Conservation (phyloP, 1,139 yeast genomes). For the Sporopachydermia cereana region DNA sequence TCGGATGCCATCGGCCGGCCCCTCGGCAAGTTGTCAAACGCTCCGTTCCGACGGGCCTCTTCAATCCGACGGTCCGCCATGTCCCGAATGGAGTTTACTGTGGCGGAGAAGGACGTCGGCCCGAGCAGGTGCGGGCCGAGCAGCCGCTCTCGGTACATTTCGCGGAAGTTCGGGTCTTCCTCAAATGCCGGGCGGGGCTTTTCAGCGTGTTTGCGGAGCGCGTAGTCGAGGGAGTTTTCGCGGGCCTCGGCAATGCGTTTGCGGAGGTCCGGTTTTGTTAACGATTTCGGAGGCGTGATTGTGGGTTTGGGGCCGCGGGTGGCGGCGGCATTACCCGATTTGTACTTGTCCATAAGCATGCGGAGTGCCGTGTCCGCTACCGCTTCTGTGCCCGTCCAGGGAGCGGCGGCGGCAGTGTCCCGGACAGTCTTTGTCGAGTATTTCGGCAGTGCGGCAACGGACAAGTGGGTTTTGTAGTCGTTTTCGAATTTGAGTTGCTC, state of each 20-base stretch:
- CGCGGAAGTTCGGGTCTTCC: constrained; percentile 45
- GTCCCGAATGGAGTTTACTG: constrained; percentile 43
- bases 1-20: constrained; percentile 47
- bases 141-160: constrained; percentile 51
- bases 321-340: constrained; percentile 26
- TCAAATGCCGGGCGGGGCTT: constrained; percentile 11
- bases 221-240: constrained; percentile 57
- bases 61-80: constrained; percentile 68
- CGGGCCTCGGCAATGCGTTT: constrained; percentile 46
- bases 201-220: constrained; percentile 29
- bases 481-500: constrained; percentile 23
- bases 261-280: constrained; percentile 10
- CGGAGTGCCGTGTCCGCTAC: constrained; percentile 40
- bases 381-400: constrained; percentile 64
- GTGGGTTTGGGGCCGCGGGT: not conserved
- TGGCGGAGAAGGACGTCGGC: constrained; percentile 32
- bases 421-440: constrained; percentile 39
- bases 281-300: constrained; percentile 1
- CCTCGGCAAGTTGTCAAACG: constrained; percentile 51
- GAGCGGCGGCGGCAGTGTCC: constrained; percentile 41
- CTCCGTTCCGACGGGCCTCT: constrained; percentile 62
- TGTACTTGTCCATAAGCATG: constrained; percentile 53
- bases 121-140: constrained; percentile 46
- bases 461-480: constrained; percentile 28
- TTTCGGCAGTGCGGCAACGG: constrained; percentile 28